Evolutionary conservation across 2,329 filamentous ascomycete species (phyloP), one percentile per base, ranked within the genome.

Genomic region (Calonectria honghensis): DNA sequence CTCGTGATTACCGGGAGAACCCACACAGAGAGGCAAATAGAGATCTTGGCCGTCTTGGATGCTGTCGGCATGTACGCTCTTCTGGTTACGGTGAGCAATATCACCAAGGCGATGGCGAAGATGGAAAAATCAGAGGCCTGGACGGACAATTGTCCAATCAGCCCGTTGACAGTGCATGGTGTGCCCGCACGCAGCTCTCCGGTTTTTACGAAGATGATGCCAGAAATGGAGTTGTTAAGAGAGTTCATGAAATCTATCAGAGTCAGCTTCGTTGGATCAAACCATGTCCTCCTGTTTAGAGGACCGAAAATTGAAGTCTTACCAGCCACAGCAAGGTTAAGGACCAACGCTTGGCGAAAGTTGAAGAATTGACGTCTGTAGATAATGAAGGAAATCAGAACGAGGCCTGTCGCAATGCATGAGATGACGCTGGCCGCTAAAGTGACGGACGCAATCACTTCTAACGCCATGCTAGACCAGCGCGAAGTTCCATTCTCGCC

Each of bases 111-210:
- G 20, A 80, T 79, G 24, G 79, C 78, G 11, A 80, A 68, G 4
- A 80, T 79, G 7, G 78, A 79, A 57, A 80, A 80, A 68, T 80
- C 79, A 52, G 79, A 74, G 20, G 78, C 79, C 6, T 76, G 77
- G 3, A 79, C 75, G 4, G 79, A 80, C 4, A 80, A 72, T 27
- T 80, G 79, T 0, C 76, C 78, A 3, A 79, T 57, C 10, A 80
- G 73, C 0, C 66, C 79, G 20, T 80, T 80, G 7, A 67, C 41
- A 4, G 61, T 51, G 16, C 79, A 80, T 24, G 79, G 27, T 6
- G 50, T 32, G 3, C 77, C 76, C 11, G 73, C 39, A 3, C 67
- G 51, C 0, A 80, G 75, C 9, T 75, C 50, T 2, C 73, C 51
- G 5, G 52, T 72, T 1, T 39, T 45, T 2, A 80, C 57, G 32